Evolutionary conservation across 352 stramenopile species (phyloP).

Genomic region (Phytopythium helicoides): DNA sequence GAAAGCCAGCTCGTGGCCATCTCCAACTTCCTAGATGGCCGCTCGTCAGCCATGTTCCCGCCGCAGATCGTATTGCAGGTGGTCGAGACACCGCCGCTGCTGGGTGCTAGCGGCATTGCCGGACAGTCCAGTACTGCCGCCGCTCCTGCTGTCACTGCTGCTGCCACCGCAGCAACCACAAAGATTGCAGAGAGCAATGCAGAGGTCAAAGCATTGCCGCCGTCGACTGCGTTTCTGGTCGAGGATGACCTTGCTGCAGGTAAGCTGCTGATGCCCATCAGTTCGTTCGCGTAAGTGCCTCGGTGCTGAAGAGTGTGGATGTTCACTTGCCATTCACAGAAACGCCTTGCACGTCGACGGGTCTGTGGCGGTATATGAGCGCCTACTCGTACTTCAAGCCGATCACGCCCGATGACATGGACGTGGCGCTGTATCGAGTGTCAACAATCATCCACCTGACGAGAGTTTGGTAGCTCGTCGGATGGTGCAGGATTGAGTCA

Average conservation of each 20-base stretch:
- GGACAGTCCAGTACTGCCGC: conserved; percentile 1
- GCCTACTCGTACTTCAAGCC: conserved; percentile 64
- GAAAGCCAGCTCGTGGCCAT: conserved; percentile 60
- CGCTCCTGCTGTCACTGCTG: conserved; percentile 12
- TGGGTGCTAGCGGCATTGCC: background rate
- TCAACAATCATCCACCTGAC: no score
- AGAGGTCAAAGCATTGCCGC: no score
- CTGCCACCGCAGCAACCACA: no score
- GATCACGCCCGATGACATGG: conserved; percentile 58
- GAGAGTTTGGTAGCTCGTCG: no score
- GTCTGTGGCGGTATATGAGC: conserved; percentile 65
- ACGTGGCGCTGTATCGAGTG: conserved; percentile 41
- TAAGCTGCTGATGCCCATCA: conserved; percentile 16
- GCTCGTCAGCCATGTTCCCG: conserved; percentile 38
- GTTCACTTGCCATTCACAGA: conserved; percentile 40
- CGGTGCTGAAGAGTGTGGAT: no score
- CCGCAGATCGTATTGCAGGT: conserved; percentile 25
- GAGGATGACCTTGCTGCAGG: conserved; percentile 68
- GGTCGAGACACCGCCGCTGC: conserved; percentile 12
- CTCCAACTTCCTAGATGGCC: conserved; percentile 55
- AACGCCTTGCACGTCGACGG: conserved; percentile 57
- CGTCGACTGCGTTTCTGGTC: conserved; percentile 32
- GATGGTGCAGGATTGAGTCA: no score
- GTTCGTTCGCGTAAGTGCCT: no score
- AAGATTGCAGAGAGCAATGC: no score